Percentiles rank a stretch among this genome's conserved stretches.
phyloP scores from a whole-genome alignment of 2,329 filamentous ascomycete genomes.

The Trichophyton verrucosum region DNA sequence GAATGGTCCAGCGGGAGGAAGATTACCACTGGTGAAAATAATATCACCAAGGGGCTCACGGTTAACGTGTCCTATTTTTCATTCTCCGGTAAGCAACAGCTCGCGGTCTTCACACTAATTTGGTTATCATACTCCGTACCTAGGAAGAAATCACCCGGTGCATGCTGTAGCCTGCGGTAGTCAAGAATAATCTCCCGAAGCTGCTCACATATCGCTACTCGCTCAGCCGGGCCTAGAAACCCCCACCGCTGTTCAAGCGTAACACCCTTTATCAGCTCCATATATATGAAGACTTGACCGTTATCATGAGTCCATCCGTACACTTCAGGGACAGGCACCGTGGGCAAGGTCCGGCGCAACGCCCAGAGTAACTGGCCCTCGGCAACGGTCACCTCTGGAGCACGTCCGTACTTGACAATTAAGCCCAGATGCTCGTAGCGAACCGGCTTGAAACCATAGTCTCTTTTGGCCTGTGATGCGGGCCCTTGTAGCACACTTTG shows the following conservation, averaged over 20 bases:
- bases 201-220: conserved; percentile 12
- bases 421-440: conserved; percentile 13
- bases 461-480: neutral
- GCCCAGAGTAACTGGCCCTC: conserved; percentile 18
- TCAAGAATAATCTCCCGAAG: conserved; percentile 11
- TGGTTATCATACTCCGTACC: too few relatives aligned
- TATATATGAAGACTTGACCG: conserved; percentile 22
- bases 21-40: conserved; percentile 13
- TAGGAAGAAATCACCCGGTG: conserved; percentile 12
- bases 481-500: neutral
- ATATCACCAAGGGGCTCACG: conserved; percentile 16
- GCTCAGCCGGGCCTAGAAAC: conserved; percentile 9
- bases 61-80: conserved; percentile 4
- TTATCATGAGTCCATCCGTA: conserved; percentile 24
- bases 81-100: too few relatives aligned
- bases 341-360: conserved; percentile 13
- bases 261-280: conserved; percentile 20
- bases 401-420: conserved; percentile 17
- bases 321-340: conserved; percentile 25
- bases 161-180: conserved; percentile 15
- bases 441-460: conserved; percentile 8
- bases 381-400: conserved; percentile 10
- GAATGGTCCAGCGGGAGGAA: conserved; percentile 18
- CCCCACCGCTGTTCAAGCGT: conserved; percentile 19
- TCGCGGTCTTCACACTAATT: too few relatives aligned